Evolutionary conservation across 2,329 filamentous ascomycete genomes (phyloP).

Genomic region (Didymella lethalis): DNA sequence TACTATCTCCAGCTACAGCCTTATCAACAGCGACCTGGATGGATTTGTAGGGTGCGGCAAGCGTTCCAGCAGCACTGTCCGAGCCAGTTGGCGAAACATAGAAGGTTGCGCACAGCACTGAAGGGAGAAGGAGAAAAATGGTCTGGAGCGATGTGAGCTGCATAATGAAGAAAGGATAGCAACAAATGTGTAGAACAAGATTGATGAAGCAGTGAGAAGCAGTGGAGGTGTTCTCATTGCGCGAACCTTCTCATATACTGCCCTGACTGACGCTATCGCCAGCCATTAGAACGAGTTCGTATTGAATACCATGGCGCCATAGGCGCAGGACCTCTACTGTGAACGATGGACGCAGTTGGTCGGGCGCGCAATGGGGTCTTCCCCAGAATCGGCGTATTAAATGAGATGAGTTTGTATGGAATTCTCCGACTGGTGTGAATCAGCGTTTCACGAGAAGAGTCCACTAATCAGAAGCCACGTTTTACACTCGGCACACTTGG

Average conservation of each 20-base stretch:
- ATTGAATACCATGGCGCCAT: constrained; percentile 3
- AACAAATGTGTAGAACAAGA: background rate
- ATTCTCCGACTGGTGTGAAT: constrained; percentile 10
- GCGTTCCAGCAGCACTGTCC: constrained; percentile 51
- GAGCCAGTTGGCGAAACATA: constrained; percentile 58
- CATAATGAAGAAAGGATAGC: constrained; percentile 8
- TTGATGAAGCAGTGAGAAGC: background rate
- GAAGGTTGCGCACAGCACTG: constrained; percentile 44
- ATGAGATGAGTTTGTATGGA: constrained; percentile 9
- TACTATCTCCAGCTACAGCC: constrained; percentile 57
- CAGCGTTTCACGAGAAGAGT: constrained; percentile 8
- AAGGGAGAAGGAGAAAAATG: constrained; percentile 23
- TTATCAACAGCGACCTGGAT: constrained; percentile 59
- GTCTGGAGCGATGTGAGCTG: constrained; percentile 24
- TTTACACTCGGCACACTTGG: constrained; percentile 18
- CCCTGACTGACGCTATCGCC: background rate
- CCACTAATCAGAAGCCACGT: constrained; percentile 15
- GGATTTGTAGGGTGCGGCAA: constrained; percentile 54
- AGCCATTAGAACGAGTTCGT: background rate
- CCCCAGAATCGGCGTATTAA: constrained; percentile 8
- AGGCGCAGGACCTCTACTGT: background rate
- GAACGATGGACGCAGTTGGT: constrained; percentile 19
- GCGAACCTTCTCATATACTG: constrained; percentile 43
- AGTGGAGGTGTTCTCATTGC: background rate
- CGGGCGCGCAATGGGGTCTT: constrained; percentile 2